These are phyloP conservation scores for Pseudogymnoascus sp. DNA, from an alignment of 2,329 filamentous ascomycete species.

Conservation along the genomic window DNA sequence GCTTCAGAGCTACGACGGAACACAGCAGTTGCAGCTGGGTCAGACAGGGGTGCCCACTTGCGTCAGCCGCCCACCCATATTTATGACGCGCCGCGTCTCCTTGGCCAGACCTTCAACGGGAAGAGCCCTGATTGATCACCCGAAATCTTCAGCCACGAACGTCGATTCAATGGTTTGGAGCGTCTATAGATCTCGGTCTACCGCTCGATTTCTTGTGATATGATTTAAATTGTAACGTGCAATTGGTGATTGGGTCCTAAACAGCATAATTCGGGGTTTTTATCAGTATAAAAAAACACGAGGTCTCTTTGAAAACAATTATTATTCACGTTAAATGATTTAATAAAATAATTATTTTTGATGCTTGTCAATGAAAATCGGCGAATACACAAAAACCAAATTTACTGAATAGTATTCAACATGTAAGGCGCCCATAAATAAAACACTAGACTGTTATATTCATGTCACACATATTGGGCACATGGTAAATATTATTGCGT, in stretches of 20 bases:
- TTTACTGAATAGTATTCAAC: not conserved
- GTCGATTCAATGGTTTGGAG: not conserved
- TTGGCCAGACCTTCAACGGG: conserved; percentile 2
- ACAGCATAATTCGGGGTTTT: not conserved
- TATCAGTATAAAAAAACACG: too few species aligned
- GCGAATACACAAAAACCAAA: too few species aligned
- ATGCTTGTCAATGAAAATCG: not conserved
- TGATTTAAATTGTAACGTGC: not conserved
- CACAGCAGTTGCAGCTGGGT: not conserved
- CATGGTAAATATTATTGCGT: not conserved
- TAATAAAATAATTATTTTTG: not conserved
- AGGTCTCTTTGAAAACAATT: not conserved
- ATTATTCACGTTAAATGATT: not conserved
- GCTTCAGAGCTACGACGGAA: conserved; percentile 6
- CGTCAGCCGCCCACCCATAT: conserved; percentile 3
- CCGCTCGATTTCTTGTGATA: not conserved
- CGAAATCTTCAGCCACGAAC: not conserved
- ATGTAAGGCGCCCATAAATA: not conserved
- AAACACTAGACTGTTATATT: not conserved
- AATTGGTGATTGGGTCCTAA: not conserved
- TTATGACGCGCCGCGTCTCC: not conserved
- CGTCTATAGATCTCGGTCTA: not conserved
- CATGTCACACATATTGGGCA: not conserved
- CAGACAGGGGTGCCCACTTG: conserved; percentile 5
- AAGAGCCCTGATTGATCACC: not conserved